Conservation (phyloP, 2,329 filamentous ascomycete species). For the Aspergillus costaricaensis region DNA sequence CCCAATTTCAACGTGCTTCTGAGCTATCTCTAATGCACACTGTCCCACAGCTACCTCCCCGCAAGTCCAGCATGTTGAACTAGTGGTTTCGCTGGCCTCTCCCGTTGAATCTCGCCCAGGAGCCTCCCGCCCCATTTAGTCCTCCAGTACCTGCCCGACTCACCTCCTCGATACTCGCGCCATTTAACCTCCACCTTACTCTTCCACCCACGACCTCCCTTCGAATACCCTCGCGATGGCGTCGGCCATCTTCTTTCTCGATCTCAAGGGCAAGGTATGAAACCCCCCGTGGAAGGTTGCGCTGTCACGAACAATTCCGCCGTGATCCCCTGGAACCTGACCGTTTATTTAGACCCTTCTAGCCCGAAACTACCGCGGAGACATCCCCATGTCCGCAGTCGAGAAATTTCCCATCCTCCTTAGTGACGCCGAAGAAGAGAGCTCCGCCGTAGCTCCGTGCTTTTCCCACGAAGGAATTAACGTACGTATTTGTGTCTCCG, state of each 20-base stretch:
- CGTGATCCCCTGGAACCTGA: conserved; percentile 20
- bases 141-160: conserved; percentile 10
- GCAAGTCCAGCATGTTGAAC: conserved; percentile 19
- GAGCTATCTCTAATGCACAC: neutral
- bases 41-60: neutral
- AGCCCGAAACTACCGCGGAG: conserved; percentile 96
- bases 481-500: conserved; percentile 55
- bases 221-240: conserved; percentile 67
- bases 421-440: conserved; percentile 98
- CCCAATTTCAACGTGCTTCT: neutral
- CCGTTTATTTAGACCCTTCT: conserved; percentile 74
- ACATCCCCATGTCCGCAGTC: conserved; percentile 98
- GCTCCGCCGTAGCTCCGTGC: conserved; percentile 92
- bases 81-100: conserved; percentile 27
- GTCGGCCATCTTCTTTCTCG: conserved; percentile 96
- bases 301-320: conserved; percentile 3
- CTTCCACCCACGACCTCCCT: conserved; percentile 11
- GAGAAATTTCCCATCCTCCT: conserved; percentile 96
- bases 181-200: conserved; percentile 16
- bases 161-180: neutral
- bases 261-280: conserved; percentile 97
- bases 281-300: neutral
- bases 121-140: conserved; percentile 11
- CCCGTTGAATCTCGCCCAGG: conserved; percentile 19
- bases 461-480: conserved; percentile 99